Conservation (phyloP, 106 monocot species). For the Dioscorea alata region DNA sequence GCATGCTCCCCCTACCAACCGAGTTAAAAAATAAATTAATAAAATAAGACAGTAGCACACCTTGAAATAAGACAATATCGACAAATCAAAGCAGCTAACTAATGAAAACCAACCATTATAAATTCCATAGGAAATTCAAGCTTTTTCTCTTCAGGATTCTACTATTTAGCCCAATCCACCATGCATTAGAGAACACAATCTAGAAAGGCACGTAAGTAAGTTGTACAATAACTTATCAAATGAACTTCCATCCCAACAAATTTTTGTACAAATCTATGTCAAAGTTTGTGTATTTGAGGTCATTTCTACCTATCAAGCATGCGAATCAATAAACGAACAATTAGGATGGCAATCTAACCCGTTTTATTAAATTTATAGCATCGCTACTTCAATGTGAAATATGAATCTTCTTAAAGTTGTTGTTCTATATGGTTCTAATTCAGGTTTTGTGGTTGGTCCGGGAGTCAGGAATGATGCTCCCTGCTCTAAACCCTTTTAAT, state of each 20-base stretch:
- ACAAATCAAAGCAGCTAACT: not conserved
- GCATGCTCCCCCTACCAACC: slow-evolving; percentile 24
- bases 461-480: too few species aligned
- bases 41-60: too few species aligned
- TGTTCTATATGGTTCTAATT: too few species aligned
- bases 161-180: slow-evolving; percentile 93
- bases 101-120: slow-evolving; percentile 27
- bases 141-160: slow-evolving; percentile 76
- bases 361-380: too few species aligned
- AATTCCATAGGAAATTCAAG: slow-evolving; percentile 76
- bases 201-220: slow-evolving; percentile 18
- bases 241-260: not conserved
- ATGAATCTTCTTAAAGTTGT: too few species aligned
- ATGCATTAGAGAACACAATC: slow-evolving; percentile 97
- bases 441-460: too few species aligned
- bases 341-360: too few species aligned
- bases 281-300: too few species aligned
- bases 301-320: not conserved
- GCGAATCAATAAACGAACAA: not conserved
- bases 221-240: not conserved
- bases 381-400: too few species aligned
- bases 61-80: too few species aligned
- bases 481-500: too few species aligned
- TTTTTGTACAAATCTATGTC: not conserved
- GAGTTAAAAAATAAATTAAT: too few species aligned